Conservation (phyloP, 352 stramenopile genomes). For the Phytophthora agathidicida region DNA sequence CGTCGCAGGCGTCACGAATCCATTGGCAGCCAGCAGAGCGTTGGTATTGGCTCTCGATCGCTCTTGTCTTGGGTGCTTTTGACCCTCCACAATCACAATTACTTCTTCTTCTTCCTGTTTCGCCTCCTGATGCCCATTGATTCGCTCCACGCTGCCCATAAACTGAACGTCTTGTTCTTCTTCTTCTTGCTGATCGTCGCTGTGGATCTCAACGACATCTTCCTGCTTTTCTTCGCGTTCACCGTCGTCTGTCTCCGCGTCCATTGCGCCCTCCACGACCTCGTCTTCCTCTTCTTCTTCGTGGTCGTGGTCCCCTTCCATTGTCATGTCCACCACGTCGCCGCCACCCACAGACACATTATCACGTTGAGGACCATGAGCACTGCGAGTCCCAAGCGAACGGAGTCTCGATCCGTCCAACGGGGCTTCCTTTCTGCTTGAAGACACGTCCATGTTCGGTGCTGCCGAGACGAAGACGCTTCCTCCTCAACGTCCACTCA, state of each 20-base stretch:
- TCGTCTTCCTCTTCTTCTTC: constrained; percentile 4
- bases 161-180: no score
- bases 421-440: no score
- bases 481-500: no score
- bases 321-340: constrained; percentile 10
- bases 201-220: constrained; percentile 14
- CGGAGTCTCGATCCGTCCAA: no score
- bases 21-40: constrained; percentile 22
- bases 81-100: constrained; percentile 9
- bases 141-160: constrained; percentile 16
- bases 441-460: no score
- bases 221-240: no score
- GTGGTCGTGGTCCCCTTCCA: constrained; percentile 1
- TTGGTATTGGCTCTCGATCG: constrained; percentile 25
- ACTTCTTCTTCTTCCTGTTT: constrained; percentile 8
- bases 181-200: constrained; percentile 18
- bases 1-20: constrained; percentile 17
- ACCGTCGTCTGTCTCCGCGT: neutral
- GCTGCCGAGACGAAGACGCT: no score
- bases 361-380: no score
- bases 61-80: neutral
- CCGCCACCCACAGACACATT: no score
- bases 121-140: neutral
- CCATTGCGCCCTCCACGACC: neutral
- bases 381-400: no score